Percentiles rank a stretch among this genome's conserved stretches.
phyloP scores from a whole-genome alignment of 73 alveolate genomes.

The Uronychia binucleata region DNA sequence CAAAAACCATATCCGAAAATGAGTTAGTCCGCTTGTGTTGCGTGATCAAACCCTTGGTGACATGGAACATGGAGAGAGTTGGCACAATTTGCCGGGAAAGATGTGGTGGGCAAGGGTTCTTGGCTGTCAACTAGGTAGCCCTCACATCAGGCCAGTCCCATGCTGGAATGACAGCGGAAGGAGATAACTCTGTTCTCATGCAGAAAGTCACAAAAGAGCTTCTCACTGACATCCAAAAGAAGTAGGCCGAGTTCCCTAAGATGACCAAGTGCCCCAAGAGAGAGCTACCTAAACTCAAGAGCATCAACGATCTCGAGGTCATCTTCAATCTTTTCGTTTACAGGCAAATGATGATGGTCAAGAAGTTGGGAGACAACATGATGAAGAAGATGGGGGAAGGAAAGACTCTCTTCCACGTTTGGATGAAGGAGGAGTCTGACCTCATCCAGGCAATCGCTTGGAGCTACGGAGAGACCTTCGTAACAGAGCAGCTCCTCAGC shows the following conservation, averaged over 20 bases:
- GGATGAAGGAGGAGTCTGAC: conserved; percentile 55
- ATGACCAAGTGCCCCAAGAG: conserved; percentile 46
- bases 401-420: conserved; percentile 48
- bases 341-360: conserved; percentile 38
- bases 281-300: conserved; percentile 29
- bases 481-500: conserved; percentile 19
- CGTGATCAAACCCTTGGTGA: conserved; percentile 62
- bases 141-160: conserved; percentile 48
- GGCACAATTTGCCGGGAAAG: conserved; percentile 64
- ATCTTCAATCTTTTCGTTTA: conserved; percentile 40
- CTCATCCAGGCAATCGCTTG: conserved; percentile 36
- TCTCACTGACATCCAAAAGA: conserved; percentile 30
- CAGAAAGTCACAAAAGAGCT: conserved; percentile 66
- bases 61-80: conserved; percentile 60
- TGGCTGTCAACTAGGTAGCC: conserved; percentile 57
- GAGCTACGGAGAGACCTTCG: conserved; percentile 56
- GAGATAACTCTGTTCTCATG: conserved; percentile 71
- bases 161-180: conserved; percentile 82
- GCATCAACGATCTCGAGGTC: conserved; percentile 27
- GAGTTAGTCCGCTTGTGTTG: conserved; percentile 65
- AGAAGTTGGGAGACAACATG: not conserved
- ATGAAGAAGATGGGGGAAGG: conserved; percentile 22
- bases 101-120: conserved; percentile 73
- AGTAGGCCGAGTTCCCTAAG: conserved; percentile 43
- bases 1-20: conserved; percentile 29